These are phyloP conservation scores for Anacardium occidentale DNA, from an alignment of 345 rosid genomes.

Conservation along the genomic window DNA sequence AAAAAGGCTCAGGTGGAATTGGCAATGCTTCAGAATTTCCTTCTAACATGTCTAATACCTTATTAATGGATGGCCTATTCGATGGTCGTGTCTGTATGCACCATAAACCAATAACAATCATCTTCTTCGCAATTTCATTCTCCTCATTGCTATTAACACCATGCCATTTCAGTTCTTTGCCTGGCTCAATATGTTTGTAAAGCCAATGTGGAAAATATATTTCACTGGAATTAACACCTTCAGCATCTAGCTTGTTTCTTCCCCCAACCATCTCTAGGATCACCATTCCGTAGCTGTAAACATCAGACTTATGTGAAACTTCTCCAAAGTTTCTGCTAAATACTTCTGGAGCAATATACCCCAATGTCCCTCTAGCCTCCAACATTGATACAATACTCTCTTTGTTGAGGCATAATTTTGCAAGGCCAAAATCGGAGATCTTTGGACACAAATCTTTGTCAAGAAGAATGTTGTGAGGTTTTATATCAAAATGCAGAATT, in stretches of 20 bases:
- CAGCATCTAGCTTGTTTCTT: neutral
- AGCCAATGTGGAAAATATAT: slow-evolving; percentile 17
- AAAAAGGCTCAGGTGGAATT: slow-evolving; percentile 12
- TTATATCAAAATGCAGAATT: slow-evolving; percentile 49
- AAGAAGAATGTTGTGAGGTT: slow-evolving; percentile 44
- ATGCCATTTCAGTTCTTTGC: neutral
- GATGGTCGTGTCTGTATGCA: slow-evolving; percentile 1
- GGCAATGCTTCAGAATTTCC: neutral
- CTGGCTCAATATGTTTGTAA: slow-evolving; percentile 2
- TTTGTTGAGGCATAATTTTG: slow-evolving; percentile 32
- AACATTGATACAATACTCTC: slow-evolving; percentile 35
- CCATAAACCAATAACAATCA: slow-evolving; percentile 10
- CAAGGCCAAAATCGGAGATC: slow-evolving; percentile 47
- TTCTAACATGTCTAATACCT: slow-evolving; percentile 12
- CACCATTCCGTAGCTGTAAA: slow-evolving; percentile 39
- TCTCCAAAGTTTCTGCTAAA: slow-evolving; percentile 34
- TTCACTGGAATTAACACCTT: neutral
- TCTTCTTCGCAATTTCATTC: neutral
- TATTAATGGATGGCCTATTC: slow-evolving; percentile 3
- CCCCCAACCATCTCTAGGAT: slow-evolving; percentile 28
- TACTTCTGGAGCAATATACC: slow-evolving; percentile 45
- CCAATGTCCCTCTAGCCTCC: slow-evolving; percentile 28
- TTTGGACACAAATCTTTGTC: slow-evolving; percentile 39
- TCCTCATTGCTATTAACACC: neutral
- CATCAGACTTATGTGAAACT: slow-evolving; percentile 41